phyloP scores from a whole-genome alignment of 2,329 filamentous ascomycete genomes.

The Verticillium zaregamsianum region DNA sequence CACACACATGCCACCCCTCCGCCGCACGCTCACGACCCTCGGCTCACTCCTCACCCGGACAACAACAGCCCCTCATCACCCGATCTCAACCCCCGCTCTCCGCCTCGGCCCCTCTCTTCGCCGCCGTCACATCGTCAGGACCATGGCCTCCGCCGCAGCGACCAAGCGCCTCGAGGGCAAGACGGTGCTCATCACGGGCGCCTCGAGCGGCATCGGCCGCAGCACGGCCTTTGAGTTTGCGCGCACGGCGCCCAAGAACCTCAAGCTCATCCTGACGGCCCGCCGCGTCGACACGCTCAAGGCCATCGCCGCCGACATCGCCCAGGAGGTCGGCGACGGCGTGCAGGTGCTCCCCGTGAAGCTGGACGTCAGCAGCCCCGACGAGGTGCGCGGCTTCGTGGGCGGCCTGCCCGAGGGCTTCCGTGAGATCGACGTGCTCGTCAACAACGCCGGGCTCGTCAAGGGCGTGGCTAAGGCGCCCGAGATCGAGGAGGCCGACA shows the following conservation, averaged over 20 bases:
- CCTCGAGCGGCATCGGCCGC: slow-evolving; percentile 86
- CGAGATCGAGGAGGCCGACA: slow-evolving; percentile 76
- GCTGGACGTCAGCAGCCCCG: slow-evolving; percentile 80
- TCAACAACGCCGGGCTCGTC: slow-evolving; percentile 95
- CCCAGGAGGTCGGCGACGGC: slow-evolving; percentile 68
- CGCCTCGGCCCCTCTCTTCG: too few species aligned
- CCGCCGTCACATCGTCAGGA: slow-evolving; percentile 13
- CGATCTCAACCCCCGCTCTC: slow-evolving; percentile 8
- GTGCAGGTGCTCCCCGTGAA: slow-evolving; percentile 80
- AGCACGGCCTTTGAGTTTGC: slow-evolving; percentile 89
- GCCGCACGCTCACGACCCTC: background rate
- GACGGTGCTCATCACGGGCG: slow-evolving; percentile 87
- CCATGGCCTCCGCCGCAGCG: slow-evolving; percentile 57
- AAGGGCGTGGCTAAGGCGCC: slow-evolving; percentile 84
- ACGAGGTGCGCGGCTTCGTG: slow-evolving; percentile 71
- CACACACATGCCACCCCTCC: background rate
- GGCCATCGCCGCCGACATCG: slow-evolving; percentile 72
- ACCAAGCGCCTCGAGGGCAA: slow-evolving; percentile 86
- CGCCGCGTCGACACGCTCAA: slow-evolving; percentile 75
- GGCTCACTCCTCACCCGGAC: slow-evolving; percentile 4
- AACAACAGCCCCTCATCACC: background rate
- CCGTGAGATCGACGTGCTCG: slow-evolving; percentile 78
- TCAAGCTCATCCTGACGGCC: slow-evolving; percentile 87
- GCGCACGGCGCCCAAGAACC: slow-evolving; percentile 70
- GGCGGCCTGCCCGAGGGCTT: slow-evolving; percentile 73